Conservation (phyloP, 306 rosid genomes). For the Gillenia trifoliata region DNA sequence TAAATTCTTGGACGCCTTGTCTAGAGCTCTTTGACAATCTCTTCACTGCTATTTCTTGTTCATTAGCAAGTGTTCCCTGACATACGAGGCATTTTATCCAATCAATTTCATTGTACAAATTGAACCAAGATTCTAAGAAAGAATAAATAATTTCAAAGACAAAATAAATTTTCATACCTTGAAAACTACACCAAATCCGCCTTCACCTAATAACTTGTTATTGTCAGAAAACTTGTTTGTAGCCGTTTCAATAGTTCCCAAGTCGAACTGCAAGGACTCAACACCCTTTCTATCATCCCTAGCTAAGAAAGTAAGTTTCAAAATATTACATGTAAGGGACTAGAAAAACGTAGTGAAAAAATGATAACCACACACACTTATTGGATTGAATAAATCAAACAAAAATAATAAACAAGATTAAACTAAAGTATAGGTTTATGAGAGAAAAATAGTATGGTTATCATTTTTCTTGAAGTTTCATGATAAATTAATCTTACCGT, state of each 20-base stretch:
- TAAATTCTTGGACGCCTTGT: background rate
- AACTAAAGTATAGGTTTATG: too few relatives aligned
- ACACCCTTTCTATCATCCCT: background rate
- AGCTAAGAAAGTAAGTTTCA: background rate
- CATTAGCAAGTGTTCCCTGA: background rate
- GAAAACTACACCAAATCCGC: background rate
- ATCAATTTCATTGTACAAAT: too few relatives aligned
- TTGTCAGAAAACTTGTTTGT: background rate
- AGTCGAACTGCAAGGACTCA: background rate
- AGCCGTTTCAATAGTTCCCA: background rate
- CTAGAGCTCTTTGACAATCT: background rate
- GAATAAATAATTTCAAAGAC: too few relatives aligned
- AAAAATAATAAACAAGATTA: too few relatives aligned
- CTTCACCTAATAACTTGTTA: background rate
- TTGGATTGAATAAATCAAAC: too few relatives aligned
- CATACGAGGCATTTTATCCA: too few relatives aligned
- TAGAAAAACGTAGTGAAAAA: too few relatives aligned
- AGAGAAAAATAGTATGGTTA: too few relatives aligned
- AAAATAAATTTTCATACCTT: background rate
- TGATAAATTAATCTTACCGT: too few relatives aligned
- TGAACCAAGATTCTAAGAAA: too few relatives aligned
- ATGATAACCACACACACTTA: too few relatives aligned
- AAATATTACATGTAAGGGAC: background rate
- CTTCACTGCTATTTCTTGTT: background rate
- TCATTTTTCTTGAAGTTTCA: too few relatives aligned